Conservation (phyloP, 306 rosid species). For the Senna siamea region DNA sequence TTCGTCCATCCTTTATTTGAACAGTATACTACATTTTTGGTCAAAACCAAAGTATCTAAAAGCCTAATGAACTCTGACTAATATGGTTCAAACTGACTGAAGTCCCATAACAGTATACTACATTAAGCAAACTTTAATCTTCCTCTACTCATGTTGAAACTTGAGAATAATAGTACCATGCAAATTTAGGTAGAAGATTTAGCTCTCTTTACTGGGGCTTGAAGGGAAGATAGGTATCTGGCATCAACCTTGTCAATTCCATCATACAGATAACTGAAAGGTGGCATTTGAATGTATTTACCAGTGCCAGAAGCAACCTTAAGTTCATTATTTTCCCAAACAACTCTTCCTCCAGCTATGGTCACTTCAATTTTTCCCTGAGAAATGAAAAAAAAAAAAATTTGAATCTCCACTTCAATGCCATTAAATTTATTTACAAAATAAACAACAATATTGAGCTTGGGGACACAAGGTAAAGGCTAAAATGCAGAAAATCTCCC, state of each 20-base stretch:
- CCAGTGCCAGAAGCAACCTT: constrained; percentile 79
- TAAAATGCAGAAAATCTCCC: no score
- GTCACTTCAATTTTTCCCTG: constrained; percentile 97
- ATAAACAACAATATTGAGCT: neutral
- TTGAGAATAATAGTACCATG: neutral
- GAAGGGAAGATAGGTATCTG: constrained; percentile 64
- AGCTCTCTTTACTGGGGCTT: constrained; percentile 72
- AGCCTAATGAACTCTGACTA: no score
- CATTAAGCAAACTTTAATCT: neutral
- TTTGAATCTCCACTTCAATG: constrained; percentile 11
- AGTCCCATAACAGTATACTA: neutral
- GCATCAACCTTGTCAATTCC: constrained; percentile 74
- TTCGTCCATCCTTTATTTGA: constrained; percentile 8
- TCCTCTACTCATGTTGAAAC: neutral
- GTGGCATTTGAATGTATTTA: constrained; percentile 70
- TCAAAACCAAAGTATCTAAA: no score
- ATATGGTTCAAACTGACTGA: no score
- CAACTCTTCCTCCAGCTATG: constrained; percentile 86
- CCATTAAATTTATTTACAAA: neutral
- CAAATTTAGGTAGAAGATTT: constrained; percentile 43
- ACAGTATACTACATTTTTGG: neutral
- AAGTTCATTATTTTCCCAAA: constrained; percentile 85
- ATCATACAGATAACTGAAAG: constrained; percentile 66
- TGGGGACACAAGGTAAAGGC: neutral
- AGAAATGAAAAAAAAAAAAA: constrained; percentile 28